A percentile compares a stretch with the other conserved stretches of the same genome.
phyloP scores from a whole-genome alignment of 805 yeast genomes.

The Pichia deserticola region DNA sequence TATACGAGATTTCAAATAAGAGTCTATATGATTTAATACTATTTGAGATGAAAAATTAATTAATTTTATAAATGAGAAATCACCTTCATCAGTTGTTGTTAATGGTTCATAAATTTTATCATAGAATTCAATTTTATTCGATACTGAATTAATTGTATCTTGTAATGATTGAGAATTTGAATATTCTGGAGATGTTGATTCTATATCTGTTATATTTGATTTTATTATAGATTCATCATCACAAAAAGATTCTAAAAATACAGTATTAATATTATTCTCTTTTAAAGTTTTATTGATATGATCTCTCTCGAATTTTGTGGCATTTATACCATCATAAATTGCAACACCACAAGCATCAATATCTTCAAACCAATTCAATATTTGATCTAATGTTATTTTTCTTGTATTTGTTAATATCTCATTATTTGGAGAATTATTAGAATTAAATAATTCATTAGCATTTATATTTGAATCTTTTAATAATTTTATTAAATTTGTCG shows the following conservation, averaged over 20 bases:
- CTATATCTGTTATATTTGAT: conserved; percentile 67
- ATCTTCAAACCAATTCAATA: conserved; percentile 78
- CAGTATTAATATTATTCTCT: conserved; percentile 68
- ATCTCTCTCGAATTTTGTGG: conserved; percentile 64
- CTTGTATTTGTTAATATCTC: conserved; percentile 66
- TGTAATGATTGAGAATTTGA: conserved; percentile 63
- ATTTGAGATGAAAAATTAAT: conserved; percentile 86
- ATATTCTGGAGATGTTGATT: conserved; percentile 65
- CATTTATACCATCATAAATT: conserved; percentile 88
- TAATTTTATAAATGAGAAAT: conserved; percentile 77
- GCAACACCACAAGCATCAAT: conserved; percentile 79
- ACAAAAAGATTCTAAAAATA: conserved; percentile 90
- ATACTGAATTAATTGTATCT: conserved; percentile 63
- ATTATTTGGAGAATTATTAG: conserved; percentile 36
- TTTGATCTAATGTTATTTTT: conserved; percentile 62
- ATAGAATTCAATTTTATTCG: conserved; percentile 66
- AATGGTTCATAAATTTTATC: conserved; percentile 73
- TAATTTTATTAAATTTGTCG: conserved; percentile 66
- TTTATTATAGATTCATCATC: conserved; percentile 70
- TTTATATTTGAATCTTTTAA: conserved; percentile 58
- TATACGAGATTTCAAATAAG: conserved; percentile 84
- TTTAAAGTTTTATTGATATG: conserved; percentile 50
- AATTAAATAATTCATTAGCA: conserved; percentile 55
- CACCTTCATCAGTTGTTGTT: conserved; percentile 47
- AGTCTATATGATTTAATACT: conserved; percentile 77